Evolutionary conservation across 768 basidiomycete genomes (phyloP).

Genomic region (Amanita muscaria): DNA sequence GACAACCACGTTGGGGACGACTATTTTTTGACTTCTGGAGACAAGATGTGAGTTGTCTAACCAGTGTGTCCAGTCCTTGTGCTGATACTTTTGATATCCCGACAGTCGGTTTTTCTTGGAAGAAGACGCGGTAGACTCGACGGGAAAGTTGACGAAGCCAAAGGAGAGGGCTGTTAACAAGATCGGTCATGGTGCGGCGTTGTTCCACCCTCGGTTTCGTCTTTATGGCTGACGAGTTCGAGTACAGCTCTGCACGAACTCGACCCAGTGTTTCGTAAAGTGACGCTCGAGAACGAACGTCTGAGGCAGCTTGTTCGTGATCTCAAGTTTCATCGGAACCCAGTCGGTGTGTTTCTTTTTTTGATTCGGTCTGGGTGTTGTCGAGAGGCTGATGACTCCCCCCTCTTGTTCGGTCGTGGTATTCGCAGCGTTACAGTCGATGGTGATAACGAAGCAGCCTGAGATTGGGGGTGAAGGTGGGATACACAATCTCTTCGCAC

Average conservation of each 20-base stretch:
- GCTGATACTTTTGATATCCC: not conserved
- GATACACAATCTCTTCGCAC: no score
- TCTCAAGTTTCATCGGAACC: constrained; percentile 77
- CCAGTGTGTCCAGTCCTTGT: not conserved
- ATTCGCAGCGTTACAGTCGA: constrained; percentile 76
- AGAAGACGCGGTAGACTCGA: constrained; percentile 66
- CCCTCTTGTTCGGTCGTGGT: no score
- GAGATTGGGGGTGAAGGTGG: constrained; percentile 88
- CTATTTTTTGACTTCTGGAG: constrained; percentile 87
- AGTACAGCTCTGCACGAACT: constrained; percentile 71
- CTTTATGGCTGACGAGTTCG: not conserved
- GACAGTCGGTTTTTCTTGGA: constrained; percentile 81
- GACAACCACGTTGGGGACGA: constrained; percentile 80
- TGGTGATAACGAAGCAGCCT: constrained; percentile 94
- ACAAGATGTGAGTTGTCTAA: constrained; percentile 59
- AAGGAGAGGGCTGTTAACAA: constrained; percentile 88
- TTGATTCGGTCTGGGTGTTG: not conserved
- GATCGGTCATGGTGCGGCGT: constrained; percentile 71
- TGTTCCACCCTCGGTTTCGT: not conserved
- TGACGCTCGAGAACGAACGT: constrained; percentile 72
- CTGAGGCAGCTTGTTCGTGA: constrained; percentile 66
- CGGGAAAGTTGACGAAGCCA: constrained; percentile 61
- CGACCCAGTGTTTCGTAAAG: constrained; percentile 71
- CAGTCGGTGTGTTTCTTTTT: constrained; percentile 49
- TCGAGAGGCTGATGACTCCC: not conserved